Evolutionary conservation across 768 basidiomycete species (phyloP), one percentile per base, ranked within the genome.

Genomic region (Trametopsis cervina): DNA sequence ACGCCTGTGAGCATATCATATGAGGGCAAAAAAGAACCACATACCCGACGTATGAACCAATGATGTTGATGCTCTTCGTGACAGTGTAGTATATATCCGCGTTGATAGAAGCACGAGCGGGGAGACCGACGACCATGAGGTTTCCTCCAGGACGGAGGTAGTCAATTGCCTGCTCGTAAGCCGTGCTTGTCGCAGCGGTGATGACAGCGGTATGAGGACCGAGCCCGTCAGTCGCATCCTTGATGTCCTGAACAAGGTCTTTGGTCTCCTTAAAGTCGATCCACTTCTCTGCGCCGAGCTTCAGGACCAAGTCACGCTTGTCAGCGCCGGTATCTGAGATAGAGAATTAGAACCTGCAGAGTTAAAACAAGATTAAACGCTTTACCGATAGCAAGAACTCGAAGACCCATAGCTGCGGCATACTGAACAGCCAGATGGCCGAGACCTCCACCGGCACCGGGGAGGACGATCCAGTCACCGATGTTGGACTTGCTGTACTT

Each of bases 341-440:
- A 29, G 23, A 23, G 18, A 10, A 35, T 25, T 38, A 20, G 7
- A 13, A 44, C 9, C 17, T 35, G 2, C 21, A 24, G 23, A 48
- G 20, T 21, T 24, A 29, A 20, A 24, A 49, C 24, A 0, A n/a
- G 15, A n/a, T 22, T 5, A 22, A 47, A 12, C 10, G 42, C 48
- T 61, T 18, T 52, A 70, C 77, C 80, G 57, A 92, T 74, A 2
- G 87, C 90, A 49, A 92, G 78, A 7, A 91, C 87, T 18, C 82
- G 79, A 42, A 87, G 76, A 35, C 89, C 89, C 70, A 85, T 82
- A 21, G 77, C 75, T 38, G 71, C 73, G 13, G 89, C 91, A 57
- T 92, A 92, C 63, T 93, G 89, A 24, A 90, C 63, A 21, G 88
- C 86, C 24, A 94, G 74, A 67, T 90, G 86, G 6, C 89, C 90